phyloP scores from a whole-genome alignment of 768 basidiomycete genomes.

The Pisolithus albus region DNA sequence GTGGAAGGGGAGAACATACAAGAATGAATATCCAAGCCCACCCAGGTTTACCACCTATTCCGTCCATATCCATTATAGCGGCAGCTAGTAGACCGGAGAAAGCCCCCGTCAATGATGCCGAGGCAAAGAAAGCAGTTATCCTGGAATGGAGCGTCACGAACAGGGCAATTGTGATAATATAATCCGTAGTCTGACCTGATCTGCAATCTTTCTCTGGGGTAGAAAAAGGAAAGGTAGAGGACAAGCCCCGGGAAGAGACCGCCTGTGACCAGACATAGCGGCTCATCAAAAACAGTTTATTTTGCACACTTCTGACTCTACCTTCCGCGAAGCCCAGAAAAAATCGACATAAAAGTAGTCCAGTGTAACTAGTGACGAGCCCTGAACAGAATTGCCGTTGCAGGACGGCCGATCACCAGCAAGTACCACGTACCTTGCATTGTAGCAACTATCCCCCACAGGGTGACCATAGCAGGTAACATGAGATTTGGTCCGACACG shows the following conservation, averaged over 20 bases:
- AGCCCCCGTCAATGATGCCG: conserved; percentile 49
- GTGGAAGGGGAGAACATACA: conserved; percentile 20
- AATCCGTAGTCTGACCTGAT: conserved; percentile 8
- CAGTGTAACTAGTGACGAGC: too few relatives aligned
- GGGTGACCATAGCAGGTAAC: conserved; percentile 53
- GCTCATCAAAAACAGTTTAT: too few relatives aligned
- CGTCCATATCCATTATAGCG: conserved; percentile 51
- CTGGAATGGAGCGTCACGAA: conserved; percentile 15
- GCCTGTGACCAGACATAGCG: conserved; percentile 27
- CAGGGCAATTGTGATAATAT: not conserved
- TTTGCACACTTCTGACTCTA: too few relatives aligned
- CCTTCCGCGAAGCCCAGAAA: too few relatives aligned
- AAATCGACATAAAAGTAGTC: too few relatives aligned
- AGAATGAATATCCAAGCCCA: conserved; percentile 61
- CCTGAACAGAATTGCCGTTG: too few relatives aligned
- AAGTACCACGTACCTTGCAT: conserved; percentile 43
- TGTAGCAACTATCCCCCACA: conserved; percentile 64
- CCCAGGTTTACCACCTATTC: conserved; percentile 42
- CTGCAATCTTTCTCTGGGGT: conserved; percentile 26
- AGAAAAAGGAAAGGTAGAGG: conserved; percentile 50
- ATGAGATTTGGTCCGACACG: conserved; percentile 48
- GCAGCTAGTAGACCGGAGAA: conserved; percentile 62
- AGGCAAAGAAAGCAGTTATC: conserved; percentile 33
- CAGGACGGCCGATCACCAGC: too few relatives aligned
- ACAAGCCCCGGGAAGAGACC: conserved; percentile 54